These are phyloP conservation scores for Septoria linicola DNA, from an alignment of 2,329 filamentous ascomycete species.

Conservation along the genomic window DNA sequence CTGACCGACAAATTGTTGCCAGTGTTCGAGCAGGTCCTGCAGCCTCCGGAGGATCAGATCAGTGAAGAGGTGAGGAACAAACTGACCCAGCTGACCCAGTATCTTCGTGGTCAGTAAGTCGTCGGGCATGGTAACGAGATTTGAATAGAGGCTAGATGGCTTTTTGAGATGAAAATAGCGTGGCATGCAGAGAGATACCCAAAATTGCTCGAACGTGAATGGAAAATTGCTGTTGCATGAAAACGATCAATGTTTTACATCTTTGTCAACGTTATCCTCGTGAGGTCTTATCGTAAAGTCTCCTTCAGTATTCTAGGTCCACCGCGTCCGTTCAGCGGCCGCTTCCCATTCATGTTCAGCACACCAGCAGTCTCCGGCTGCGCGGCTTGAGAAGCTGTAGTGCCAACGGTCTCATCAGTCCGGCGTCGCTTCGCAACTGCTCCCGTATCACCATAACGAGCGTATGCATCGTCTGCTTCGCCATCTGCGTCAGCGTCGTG, in stretches of 20 bases:
- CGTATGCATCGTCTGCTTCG: constrained; percentile 22
- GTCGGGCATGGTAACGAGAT: neutral
- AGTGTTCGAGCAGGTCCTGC: constrained; percentile 71
- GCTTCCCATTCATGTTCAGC: constrained; percentile 7
- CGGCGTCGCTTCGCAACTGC: constrained; percentile 21
- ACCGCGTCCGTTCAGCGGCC: constrained; percentile 2
- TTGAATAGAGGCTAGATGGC: too few species aligned
- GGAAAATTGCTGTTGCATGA: constrained; percentile 2
- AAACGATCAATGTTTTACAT: too few species aligned
- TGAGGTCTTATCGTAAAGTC: neutral
- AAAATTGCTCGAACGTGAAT: neutral
- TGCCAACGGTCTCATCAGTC: constrained; percentile 4
- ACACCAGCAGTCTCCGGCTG: neutral
- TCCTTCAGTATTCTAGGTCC: constrained; percentile 4
- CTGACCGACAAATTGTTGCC: constrained; percentile 68
- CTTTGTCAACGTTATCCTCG: too few species aligned
- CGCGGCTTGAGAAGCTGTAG: neutral
- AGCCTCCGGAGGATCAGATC: constrained; percentile 71
- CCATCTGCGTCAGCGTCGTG: constrained; percentile 26
- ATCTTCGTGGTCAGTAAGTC: constrained; percentile 26
- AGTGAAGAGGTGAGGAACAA: constrained; percentile 67
- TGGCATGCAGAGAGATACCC: constrained; percentile 6
- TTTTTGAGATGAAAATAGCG: neutral
- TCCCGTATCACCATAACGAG: constrained; percentile 15
- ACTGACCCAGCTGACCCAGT: constrained; percentile 63